Conservation (phyloP, 2,329 filamentous ascomycete genomes). For the Epichloe hybrida region DNA sequence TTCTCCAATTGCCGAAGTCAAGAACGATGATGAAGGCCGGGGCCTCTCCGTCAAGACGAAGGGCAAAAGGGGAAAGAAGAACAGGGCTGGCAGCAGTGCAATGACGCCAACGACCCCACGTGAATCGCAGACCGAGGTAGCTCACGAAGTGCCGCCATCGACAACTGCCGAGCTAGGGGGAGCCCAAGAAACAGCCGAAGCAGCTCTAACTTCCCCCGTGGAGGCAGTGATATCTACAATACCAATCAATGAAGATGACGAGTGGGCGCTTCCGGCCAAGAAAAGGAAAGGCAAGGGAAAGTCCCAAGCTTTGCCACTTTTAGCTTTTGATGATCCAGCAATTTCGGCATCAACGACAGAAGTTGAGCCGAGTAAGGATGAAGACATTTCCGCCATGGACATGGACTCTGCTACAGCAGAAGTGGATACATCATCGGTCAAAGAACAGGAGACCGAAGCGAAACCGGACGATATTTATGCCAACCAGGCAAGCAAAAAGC, state of each 20-base stretch:
- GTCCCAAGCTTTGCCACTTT: constrained; percentile 7
- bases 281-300: constrained; percentile 24
- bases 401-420: neutral
- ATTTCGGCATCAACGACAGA: neutral
- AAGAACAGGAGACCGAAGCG: constrained; percentile 11
- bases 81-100: constrained; percentile 4
- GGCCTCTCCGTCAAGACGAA: constrained; percentile 28
- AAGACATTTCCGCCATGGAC: neutral
- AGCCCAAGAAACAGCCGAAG: neutral
- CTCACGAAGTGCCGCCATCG: neutral
- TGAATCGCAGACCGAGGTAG: neutral
- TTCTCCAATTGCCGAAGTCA: constrained; percentile 4
- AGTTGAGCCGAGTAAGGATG: neutral
- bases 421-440: neutral
- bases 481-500: constrained; percentile 10
- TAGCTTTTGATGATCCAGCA: neutral
- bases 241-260: constrained; percentile 6
- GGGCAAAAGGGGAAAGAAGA: constrained; percentile 25
- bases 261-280: constrained; percentile 8
- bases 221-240: neutral
- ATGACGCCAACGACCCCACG: constrained; percentile 2
- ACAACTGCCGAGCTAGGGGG: neutral
- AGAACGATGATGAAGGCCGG: constrained; percentile 10
- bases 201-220: neutral
- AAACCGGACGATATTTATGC: neutral